phyloP scores from a whole-genome alignment of 2,329 filamentous ascomycete species.

The Xylaria sp. region DNA sequence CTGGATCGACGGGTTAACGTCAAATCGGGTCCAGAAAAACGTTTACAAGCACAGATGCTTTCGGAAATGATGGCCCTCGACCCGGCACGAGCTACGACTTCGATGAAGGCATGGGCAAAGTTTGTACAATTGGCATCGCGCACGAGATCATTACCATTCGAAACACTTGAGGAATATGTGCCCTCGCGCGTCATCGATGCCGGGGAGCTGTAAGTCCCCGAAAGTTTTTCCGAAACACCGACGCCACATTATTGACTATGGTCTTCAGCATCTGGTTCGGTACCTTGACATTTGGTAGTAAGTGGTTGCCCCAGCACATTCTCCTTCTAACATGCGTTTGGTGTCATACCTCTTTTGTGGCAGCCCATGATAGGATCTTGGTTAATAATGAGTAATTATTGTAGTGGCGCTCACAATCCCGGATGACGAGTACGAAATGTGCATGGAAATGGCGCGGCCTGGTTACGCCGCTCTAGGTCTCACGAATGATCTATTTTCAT shows the following conservation, averaged over 20 bases:
- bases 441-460: constrained; percentile 37
- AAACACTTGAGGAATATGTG: constrained; percentile 38
- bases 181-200: constrained; percentile 37
- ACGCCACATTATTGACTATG: not conserved
- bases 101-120: constrained; percentile 38
- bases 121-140: constrained; percentile 31
- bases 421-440: constrained; percentile 41
- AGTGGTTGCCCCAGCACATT: not conserved
- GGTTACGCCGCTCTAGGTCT: constrained; percentile 42
- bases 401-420: constrained; percentile 44
- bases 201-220: constrained; percentile 35
- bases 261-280: constrained; percentile 43
- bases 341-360: too few species aligned
- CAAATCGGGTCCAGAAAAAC: constrained; percentile 29
- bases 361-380: not conserved
- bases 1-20: constrained; percentile 22
- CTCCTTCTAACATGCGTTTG: not conserved
- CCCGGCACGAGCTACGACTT: constrained; percentile 30
- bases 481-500: constrained; percentile 49
- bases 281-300: constrained; percentile 43
- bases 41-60: constrained; percentile 35
- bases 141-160: constrained; percentile 29
- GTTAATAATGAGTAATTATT: not conserved
- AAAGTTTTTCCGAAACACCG: not conserved
- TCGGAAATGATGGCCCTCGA: constrained; percentile 41